Base-by-base conservation (phyloP, 2,329 filamentous ascomycete species). In the Diaporthe velutina region DNA sequence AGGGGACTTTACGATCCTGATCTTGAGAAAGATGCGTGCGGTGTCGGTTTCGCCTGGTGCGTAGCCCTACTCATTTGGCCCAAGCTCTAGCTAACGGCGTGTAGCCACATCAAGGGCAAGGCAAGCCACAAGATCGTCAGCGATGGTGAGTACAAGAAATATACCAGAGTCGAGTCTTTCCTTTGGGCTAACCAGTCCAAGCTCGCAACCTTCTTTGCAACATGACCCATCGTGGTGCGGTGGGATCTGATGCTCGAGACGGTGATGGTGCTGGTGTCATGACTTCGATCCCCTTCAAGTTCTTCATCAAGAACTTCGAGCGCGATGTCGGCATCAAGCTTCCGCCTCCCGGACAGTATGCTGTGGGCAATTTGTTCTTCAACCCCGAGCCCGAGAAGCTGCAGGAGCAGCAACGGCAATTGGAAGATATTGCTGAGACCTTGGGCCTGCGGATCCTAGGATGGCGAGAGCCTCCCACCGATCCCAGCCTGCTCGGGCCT, bases 181-280 rank as follows among this genome's bases (percentile, higher is more conserved):
- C 8, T 0, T 25, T 12, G n/a, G 61, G 33, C 75, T 78, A 66
- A 79, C 73, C 4, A 2, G 22, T 64, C 17, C 50, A 77, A 97
- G 95, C 96, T 79, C 94, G 95, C 79, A 98, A 96, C 86, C 90
- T 99, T 77, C 92, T 99, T 77, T 99, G 97, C 90, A 98, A 99
- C 90, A 99, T 99, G 97, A 98, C 97, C 89, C 97, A 99, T 89
- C 94, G 97, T 84, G 97, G 97, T 89, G 97, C 97, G 78, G 96
- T 98, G 80, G 97, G 97, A 80, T 98, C 97, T 76, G 97, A 99
- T 88, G 95, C 95, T 82, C 94, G 97, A 89, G 97, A 99, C 84
- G 97, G 97, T 83, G 97, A 99, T 84, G 97, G 97, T 84, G 97
- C 97, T 81, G 97, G 97, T 91, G 96, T 98, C 83, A 99, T 99